These are phyloP conservation scores for Castanea mollissima DNA, from an alignment of 306 rosid species.

Conservation along the genomic window DNA sequence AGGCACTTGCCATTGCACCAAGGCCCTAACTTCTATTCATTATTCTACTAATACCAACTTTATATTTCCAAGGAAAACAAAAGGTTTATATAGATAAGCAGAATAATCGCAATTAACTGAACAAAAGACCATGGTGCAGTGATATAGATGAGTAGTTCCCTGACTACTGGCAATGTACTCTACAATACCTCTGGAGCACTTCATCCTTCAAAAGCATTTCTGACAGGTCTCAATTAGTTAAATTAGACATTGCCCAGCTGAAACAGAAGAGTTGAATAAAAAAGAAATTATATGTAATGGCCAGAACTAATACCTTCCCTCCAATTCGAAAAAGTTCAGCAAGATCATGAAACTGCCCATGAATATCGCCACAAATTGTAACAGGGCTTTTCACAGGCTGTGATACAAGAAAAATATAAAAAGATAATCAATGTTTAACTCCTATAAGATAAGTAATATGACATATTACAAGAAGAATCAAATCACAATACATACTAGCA, in stretches of 20 bases:
- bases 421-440: constrained; percentile 18
- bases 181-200: constrained; percentile 32
- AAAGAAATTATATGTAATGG: constrained; percentile 29
- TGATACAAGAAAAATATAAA: constrained; percentile 24
- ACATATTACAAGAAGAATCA: neutral
- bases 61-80: neutral
- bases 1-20: too few relatives aligned
- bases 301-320: constrained; percentile 81
- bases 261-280: constrained; percentile 33
- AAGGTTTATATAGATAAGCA: neutral
- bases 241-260: constrained; percentile 42
- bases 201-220: constrained; percentile 35
- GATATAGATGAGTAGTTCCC: constrained; percentile 28
- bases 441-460: too few relatives aligned
- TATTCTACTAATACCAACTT: too few relatives aligned
- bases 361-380: constrained; percentile 98
- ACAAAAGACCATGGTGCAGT: constrained; percentile 5
- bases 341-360: constrained; percentile 99
- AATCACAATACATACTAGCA: constrained; percentile 5
- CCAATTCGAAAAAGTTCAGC: constrained; percentile 99
- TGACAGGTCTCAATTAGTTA: constrained; percentile 44
- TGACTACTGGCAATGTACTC: constrained; percentile 33
- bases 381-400: constrained; percentile 99
- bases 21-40: too few relatives aligned
- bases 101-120: neutral